Percentiles rank a stretch among this genome's conserved stretches.
phyloP scores from a whole-genome alignment of 2,329 filamentous ascomycete genomes.

The Aspergillus carbonarius region DNA sequence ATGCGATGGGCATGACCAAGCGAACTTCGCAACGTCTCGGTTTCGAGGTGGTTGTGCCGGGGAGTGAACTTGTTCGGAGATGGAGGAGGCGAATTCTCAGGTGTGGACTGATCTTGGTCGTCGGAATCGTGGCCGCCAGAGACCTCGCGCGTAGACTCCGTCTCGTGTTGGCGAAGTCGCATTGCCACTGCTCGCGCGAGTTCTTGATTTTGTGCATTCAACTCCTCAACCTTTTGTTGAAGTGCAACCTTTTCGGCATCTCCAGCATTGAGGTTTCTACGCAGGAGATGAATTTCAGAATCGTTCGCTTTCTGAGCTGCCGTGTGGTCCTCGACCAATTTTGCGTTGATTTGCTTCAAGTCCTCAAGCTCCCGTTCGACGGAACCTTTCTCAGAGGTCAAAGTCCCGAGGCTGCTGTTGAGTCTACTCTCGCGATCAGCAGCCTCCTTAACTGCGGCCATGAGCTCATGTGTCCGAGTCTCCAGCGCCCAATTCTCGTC shows the following conservation, averaged over 20 bases:
- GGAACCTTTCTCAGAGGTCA: constrained; percentile 72
- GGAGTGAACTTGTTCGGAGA: constrained; percentile 92
- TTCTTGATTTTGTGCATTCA: constrained; percentile 86
- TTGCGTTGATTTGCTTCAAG: constrained; percentile 74
- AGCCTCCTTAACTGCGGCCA: constrained; percentile 70
- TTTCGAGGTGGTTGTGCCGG: constrained; percentile 86
- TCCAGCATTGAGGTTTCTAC: constrained; percentile 73
- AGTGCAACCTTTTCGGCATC: constrained; percentile 77
- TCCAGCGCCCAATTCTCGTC: constrained; percentile 99
- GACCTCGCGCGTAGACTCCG: constrained; percentile 58
- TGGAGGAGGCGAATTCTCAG: constrained; percentile 84
- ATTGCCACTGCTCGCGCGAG: constrained; percentile 79
- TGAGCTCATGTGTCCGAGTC: constrained; percentile 82
- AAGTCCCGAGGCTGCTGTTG: constrained; percentile 66
- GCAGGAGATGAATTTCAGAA: constrained; percentile 79
- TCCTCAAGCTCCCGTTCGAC: constrained; percentile 89
- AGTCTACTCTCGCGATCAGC: constrained; percentile 81
- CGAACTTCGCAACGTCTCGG: constrained; percentile 92
- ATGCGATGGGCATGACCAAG: constrained; percentile 92
- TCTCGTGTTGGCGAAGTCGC: constrained; percentile 67
- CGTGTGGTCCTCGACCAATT: constrained; percentile 76
- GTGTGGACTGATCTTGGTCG: constrained; percentile 68
- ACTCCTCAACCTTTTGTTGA: constrained; percentile 82
- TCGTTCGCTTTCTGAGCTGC: constrained; percentile 79
- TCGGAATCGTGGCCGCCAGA: constrained; percentile 65